Evolutionary conservation across 345 rosid species (phyloP).

Genomic region (Combretum micranthum): DNA sequence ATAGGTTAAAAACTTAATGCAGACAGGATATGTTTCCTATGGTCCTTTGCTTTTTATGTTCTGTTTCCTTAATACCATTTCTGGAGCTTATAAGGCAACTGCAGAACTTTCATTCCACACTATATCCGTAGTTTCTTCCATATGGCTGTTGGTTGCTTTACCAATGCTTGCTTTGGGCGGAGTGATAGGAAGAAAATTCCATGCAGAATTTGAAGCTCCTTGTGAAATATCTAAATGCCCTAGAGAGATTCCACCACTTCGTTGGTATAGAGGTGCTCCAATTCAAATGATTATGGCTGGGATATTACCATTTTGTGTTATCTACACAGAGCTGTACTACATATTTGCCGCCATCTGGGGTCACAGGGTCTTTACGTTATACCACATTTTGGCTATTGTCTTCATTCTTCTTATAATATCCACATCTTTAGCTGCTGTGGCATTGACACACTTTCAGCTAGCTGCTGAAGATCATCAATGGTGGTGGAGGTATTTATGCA

Average conservation of each 20-base stretch:
- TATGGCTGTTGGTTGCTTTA: no score
- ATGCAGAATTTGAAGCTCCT: no score
- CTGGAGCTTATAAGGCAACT: no score
- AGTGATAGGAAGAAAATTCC: no score
- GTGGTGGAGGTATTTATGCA: constrained; percentile 99
- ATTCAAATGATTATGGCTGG: constrained; percentile 62
- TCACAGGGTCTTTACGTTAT: neutral
- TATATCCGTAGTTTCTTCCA: no score
- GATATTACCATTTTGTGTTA: constrained; percentile 1
- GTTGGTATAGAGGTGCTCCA: constrained; percentile 75
- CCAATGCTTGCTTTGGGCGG: no score
- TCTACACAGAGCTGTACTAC: neutral
- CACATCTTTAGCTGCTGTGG: constrained; percentile 76
- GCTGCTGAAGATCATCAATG: constrained; percentile 91
- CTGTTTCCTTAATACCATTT: constrained; percentile 89
- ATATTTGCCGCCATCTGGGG: constrained; percentile 1
- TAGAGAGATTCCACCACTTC: constrained; percentile 64
- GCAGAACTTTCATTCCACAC: no score
- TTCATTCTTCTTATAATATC: constrained; percentile 29
- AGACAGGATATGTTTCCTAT: no score
- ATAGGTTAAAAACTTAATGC: no score
- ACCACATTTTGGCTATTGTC: neutral
- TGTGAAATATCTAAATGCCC: no score
- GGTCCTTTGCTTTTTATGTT: no score
- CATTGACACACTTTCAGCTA: constrained; percentile 88